Evolutionary conservation across 768 basidiomycete genomes (phyloP), one percentile per base, ranked within the genome.

Genomic region (Panaeolus cyanescens): DNA sequence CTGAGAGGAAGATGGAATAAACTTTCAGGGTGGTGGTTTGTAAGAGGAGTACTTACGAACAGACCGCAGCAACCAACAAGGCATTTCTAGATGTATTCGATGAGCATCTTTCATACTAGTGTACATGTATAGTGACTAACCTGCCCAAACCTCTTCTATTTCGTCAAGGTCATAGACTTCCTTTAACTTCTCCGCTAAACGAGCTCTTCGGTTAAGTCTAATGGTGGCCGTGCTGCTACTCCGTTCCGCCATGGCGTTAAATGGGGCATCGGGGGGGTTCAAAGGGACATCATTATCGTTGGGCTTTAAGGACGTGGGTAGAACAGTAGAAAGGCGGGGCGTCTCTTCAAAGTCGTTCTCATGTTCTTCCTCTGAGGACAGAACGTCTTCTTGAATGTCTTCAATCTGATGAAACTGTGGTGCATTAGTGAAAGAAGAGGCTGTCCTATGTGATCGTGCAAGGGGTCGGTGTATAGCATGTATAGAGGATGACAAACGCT

Each of bases 51-150:
- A 88, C 95, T 83, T 70, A 96, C 95, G 77, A 65, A 96, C 87
- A 55, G 92, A 94, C 55, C 94, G 87, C 60, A 98, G 76, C 9
- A 98, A 79, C 93, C 95, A 98, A 71, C 95, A 97, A 1, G 93
- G 90, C 85, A 96, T 89, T 80, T 97, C 95, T 88, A 68, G 33
- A 30, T 56, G n/a, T 45, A 54, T 59, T 57, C 63, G 62, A 19
- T 57, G 56, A 59, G 45, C n/a, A n/a, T n/a, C n/a, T n/a, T n/a
- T n/a, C n/a, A 45, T 20, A 42, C 58, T 7, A 40, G 58, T 32
- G 25, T 8, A 55, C 5, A 25, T 10, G 36, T 45, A 28, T 54
- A 31, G 53, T 40, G 13, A 77, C 85, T 61, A 64, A 92, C 91
- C 92, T 62, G 91, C 88, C 59, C 91, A 77, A 10, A 99, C 96